Evolutionary conservation across 225 moss, liverwort and hornwort species (phyloP).

Genomic region (Lunularia cruciata): DNA sequence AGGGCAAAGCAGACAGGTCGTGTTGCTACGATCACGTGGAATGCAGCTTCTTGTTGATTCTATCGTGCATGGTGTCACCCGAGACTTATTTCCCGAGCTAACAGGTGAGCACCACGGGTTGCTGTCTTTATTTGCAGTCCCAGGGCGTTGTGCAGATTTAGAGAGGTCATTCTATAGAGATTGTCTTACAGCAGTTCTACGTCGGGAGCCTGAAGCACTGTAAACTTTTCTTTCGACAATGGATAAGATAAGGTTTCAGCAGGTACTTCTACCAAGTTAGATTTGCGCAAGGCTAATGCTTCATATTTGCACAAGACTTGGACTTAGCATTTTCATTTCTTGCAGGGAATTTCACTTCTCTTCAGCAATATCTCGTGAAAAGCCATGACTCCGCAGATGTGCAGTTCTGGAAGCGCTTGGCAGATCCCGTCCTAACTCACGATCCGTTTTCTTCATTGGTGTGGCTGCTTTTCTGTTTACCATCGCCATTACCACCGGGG

Average conservation of each 20-base stretch:
- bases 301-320: no score
- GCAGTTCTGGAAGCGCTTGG: slow-evolving; percentile 86
- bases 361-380: slow-evolving; percentile 80
- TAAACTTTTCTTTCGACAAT: no score
- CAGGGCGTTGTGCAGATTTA: not conserved
- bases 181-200: no score
- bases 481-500: slow-evolving; percentile 71
- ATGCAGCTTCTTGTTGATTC: slow-evolving; percentile 83
- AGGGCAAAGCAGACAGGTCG: slow-evolving; percentile 84
- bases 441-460: slow-evolving; percentile 78
- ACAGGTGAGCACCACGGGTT: slow-evolving; percentile 47
- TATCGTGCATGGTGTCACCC: slow-evolving; percentile 63
- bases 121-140: not conserved
- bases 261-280: no score
- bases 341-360: slow-evolving; percentile 71
- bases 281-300: no score
- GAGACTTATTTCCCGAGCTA: slow-evolving; percentile 58
- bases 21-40: slow-evolving; percentile 78
- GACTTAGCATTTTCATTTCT: slow-evolving; percentile 11
- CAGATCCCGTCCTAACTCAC: slow-evolving; percentile 85
- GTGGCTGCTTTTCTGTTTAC: slow-evolving; percentile 87
- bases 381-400: slow-evolving; percentile 81
- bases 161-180: no score
- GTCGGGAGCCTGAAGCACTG: no score
- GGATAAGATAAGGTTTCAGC: no score